Evolutionary conservation across 176 grass and related monocot genomes (phyloP), one percentile per base, ranked within the genome.

Genomic region (Hsuehochloa calcarea): DNA sequence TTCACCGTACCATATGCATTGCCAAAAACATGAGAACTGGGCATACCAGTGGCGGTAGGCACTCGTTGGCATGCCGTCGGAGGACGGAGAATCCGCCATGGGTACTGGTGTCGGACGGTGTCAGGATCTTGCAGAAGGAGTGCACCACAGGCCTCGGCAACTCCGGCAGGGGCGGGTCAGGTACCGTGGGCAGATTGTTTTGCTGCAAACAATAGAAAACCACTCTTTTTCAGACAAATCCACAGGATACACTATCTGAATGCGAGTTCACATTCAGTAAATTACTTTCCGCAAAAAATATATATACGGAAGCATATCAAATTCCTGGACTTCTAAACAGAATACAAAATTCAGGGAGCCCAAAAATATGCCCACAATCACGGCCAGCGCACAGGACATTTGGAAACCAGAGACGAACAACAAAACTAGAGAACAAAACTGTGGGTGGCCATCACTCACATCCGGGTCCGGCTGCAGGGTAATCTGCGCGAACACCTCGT

Each of bases 71-170:
- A 78, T 99, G 96, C 16, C 93, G 85, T 20, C 93, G 85, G 34
- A 99, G 87, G 46, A 99, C 96, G 0, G 96, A 99, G 90, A 99
- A 99, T 5, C 96, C 96, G 4, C 96, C 96, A 63, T 99, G 96
- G 29, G 96, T 99, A 27, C 96, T 99, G 31, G 96, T 99, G 84
- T 99, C 96, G 47, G 96, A 99, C 34, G 96, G 93, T 13, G 96
- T 99, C 65, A 99, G 93, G 27, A 94, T 99, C 91, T 99, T 99
- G 88, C 96, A 99, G 90, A 99, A 99, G 52, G 93, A 91, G 67
- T 96, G 90, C n/a, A 96, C 93, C 47, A 90, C 90, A 13, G 93
- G 96, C 85, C 96, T 89, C 12, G 66, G 38, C 47, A 43, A 75
- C 76, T 78, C 90, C 35, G 74, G 74, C 79, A 89, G 74, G 44